phyloP scores from a whole-genome alignment of 257 asterid species.

The Striga asiatica region DNA sequence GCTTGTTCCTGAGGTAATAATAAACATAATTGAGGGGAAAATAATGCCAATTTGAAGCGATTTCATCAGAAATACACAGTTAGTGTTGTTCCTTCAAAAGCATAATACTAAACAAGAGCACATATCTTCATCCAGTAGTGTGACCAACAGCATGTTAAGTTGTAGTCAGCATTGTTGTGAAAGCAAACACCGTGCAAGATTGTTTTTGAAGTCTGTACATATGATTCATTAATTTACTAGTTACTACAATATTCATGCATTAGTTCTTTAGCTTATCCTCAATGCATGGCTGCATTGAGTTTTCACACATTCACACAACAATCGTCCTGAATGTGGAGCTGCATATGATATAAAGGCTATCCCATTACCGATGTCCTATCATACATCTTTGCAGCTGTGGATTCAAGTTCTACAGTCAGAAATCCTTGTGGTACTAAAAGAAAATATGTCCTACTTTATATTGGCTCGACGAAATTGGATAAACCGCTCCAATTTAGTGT shows the following conservation, averaged over 20 bases:
- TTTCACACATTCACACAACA: constrained; percentile 3
- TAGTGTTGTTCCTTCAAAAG: background rate
- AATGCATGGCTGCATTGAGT: background rate
- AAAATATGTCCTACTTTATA: background rate
- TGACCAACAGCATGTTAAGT: background rate
- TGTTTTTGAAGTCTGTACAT: background rate
- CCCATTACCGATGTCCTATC: background rate
- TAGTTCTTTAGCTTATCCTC: background rate
- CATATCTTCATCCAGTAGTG: no score
- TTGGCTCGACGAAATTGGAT: background rate
- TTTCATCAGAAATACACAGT: background rate
- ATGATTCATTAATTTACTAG: background rate
- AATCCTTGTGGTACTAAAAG: background rate
- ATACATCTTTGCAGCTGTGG: background rate
- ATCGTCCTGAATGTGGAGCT: no score
- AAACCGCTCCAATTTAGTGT: background rate
- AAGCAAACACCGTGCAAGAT: constrained; percentile 5
- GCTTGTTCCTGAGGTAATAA: constrained; percentile 36
- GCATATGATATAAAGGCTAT: background rate
- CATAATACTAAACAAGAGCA: no score
- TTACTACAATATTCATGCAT: background rate
- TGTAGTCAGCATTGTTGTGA: background rate
- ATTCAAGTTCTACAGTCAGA: background rate
- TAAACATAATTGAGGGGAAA: constrained; percentile 6
- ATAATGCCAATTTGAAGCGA: background rate